Evolutionary conservation across 306 rosid species (phyloP), one percentile per base, ranked within the genome.

Genomic region (Acacia melanoxylon): DNA sequence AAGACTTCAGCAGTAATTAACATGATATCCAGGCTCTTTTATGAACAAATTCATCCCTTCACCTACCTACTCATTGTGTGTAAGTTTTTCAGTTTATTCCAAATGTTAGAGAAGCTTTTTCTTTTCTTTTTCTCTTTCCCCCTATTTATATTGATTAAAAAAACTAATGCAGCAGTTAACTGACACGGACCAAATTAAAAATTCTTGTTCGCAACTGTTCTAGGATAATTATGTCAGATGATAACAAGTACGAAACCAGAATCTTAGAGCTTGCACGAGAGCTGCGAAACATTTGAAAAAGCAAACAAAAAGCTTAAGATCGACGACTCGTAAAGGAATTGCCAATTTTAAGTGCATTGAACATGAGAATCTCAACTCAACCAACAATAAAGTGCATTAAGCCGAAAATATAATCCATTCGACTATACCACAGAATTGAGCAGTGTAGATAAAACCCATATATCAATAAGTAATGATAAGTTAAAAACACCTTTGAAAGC

Each of bases 401-500:
- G 14, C 48, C 24, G 20, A 7, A 68, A 70, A 27, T 4, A 2
- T 65, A 31, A 8, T 22, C 10, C 10, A 72, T 51, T 31, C 2
- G 5, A 22, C n/a, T 49, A 33, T 37, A 40, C 16, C n/a, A 35
- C 24, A 37, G 40, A 76, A 8, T 31, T 54, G 19, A 40, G 17
- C 40, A 16, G 44, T 2, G 29, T 12, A 44, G 11, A 62, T 13
- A 29, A 66, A 81, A 29, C 52, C 9, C 44, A 41, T 5, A 54
- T 41, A 14, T 54, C 22, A 10, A 40, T 13, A 71, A 31, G 56
- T 8, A 77, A 20, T 19, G 20, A 19, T 15, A 20, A 78, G 29
- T 51, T 13, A 51, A 31, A 8, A 15, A 12, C 40, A 96, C 99
- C 98, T 86, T 92, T 13, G 90, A 56, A 66, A 83, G 90, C 31